Base-by-base conservation (phyloP, 768 basidiomycete genomes). In the Macrolepiota albuminosa region DNA sequence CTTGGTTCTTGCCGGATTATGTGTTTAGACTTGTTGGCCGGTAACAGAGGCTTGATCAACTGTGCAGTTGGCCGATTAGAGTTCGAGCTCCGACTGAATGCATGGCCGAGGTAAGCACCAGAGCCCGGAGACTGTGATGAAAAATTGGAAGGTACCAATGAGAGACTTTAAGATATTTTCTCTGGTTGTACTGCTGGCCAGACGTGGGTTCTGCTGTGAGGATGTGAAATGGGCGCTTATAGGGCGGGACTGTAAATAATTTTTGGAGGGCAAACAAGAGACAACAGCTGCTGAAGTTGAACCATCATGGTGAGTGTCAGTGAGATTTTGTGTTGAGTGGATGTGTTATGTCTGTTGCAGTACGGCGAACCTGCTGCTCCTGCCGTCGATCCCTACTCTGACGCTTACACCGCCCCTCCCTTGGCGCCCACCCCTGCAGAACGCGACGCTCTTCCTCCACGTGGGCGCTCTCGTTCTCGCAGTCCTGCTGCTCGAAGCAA, bases 321-420 rank as follows among this genome's bases (percentile, higher is more conserved):
- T 52, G 3, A 45, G 45, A 48, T 62, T 58, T 56, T 43, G 57
- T 39, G 21, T 52, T 24, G 36, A 26, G 2, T 59, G 54, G 60
- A 63, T 18, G 52, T 60, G 56, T 52, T 50, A 43, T 45, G 26
- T 39, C 39, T 16, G 53, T 50, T 37, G n/a, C 71, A 90, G 86
- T 90, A 91, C 83, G 83, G 80, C 59, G 87, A 90, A 72, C 68
- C 80, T 66, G 70, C 79, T 5, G 74, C 81, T 58, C 70, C 83
- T 53, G 75, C 86, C 36, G 84, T 86, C 21, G 91, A 93, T 76
- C 89, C 91, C 16, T 92, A 92, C 73, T 84, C 88, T 46, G 91
- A 93, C 70, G 87, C 88, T 54, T 91, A 90, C 75, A 89, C 82
- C 66, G 87, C 83, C 36, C 83, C 86, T 43, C 81, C 83, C 2